A percentile compares a stretch with the other conserved stretches of the same genome.
Evolutionary conservation across 495 filamentous ascomycete genomes (phyloP).

Genomic region (Pyrenopolyporus hunteri): DNA sequence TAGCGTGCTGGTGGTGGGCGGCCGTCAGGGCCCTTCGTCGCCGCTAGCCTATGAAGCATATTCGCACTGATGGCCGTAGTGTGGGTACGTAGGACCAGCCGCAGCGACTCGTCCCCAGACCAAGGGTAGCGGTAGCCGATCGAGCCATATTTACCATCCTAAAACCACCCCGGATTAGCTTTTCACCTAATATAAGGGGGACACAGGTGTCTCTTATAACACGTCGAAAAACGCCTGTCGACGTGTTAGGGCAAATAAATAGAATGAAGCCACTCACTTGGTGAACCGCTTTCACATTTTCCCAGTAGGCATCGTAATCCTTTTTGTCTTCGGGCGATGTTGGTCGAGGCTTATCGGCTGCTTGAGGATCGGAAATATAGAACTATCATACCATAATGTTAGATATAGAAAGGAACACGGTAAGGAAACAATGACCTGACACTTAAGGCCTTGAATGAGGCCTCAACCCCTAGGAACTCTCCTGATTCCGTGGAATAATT

Average conservation of each 20-base stretch:
- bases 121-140: conserved; percentile 96
- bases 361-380: conserved; percentile 88
- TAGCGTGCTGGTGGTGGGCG: conserved; percentile 75
- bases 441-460: too few species aligned
- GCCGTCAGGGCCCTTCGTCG: conserved; percentile 59
- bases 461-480: too few species aligned
- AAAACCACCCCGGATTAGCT: background rate
- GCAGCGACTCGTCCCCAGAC: conserved; percentile 83
- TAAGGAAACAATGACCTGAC: background rate
- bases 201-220: too few species aligned
- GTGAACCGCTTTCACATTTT: conserved; percentile 85
- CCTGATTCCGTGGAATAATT: too few species aligned
- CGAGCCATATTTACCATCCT: conserved; percentile 84
- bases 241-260: too few species aligned
- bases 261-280: conserved; percentile 35
- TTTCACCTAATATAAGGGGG: conserved; percentile 28
- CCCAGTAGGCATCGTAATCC: conserved; percentile 84
- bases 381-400: conserved; percentile 51
- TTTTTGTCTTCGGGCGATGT: conserved; percentile 63
- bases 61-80: conserved; percentile 89
- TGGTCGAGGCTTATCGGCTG: conserved; percentile 72
- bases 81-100: conserved; percentile 92
- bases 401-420: background rate
- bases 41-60: conserved; percentile 87
- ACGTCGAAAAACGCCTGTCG: too few species aligned